phyloP scores from a whole-genome alignment of 1,139 yeast species.

The Yamadazyma jaroonii region DNA sequence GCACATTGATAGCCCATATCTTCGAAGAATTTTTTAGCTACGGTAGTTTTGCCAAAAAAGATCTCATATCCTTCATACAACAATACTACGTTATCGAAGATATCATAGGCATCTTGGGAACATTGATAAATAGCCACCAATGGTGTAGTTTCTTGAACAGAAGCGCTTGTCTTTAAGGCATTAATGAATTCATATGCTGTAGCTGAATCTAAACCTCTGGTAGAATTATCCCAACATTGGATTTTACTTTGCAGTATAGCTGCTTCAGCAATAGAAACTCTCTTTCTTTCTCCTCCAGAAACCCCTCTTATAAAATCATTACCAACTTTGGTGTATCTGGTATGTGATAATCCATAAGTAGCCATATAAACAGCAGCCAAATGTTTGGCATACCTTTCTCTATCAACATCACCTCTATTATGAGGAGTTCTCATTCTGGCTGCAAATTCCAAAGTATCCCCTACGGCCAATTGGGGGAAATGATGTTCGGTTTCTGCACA shows the following conservation, averaged over 20 bases:
- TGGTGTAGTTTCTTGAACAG: slow-evolving; percentile 52
- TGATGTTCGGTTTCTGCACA: slow-evolving; percentile 53
- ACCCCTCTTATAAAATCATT: slow-evolving; percentile 36
- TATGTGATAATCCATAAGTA: slow-evolving; percentile 34
- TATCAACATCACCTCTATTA: slow-evolving; percentile 33
- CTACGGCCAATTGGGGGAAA: slow-evolving; percentile 51
- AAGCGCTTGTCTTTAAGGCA: slow-evolving; percentile 59
- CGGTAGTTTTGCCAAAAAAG: slow-evolving; percentile 58
- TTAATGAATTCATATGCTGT: slow-evolving; percentile 64
- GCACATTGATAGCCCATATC: slow-evolving; percentile 59
- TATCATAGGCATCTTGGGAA: slow-evolving; percentile 57
- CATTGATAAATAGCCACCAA: slow-evolving; percentile 64
- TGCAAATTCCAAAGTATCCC: slow-evolving; percentile 47
- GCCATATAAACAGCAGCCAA: slow-evolving; percentile 43
- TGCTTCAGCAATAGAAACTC: slow-evolving; percentile 44
- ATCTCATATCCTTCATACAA: slow-evolving; percentile 77
- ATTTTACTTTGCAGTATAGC: slow-evolving; percentile 37
- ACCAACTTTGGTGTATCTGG: slow-evolving; percentile 32
- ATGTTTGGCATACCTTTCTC: slow-evolving; percentile 39
- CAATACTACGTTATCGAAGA: slow-evolving; percentile 70
- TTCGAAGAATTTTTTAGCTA: slow-evolving; percentile 42
- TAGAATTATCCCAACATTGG: slow-evolving; percentile 72
- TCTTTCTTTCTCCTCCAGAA: slow-evolving; percentile 43
- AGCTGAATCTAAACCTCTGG: slow-evolving; percentile 70
- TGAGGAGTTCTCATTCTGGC: slow-evolving; percentile 39